A percentile compares a stretch with the other conserved stretches of the same genome.
phyloP scores from a whole-genome alignment of 208 protist genomes.

The Leishmania turanica region DNA sequence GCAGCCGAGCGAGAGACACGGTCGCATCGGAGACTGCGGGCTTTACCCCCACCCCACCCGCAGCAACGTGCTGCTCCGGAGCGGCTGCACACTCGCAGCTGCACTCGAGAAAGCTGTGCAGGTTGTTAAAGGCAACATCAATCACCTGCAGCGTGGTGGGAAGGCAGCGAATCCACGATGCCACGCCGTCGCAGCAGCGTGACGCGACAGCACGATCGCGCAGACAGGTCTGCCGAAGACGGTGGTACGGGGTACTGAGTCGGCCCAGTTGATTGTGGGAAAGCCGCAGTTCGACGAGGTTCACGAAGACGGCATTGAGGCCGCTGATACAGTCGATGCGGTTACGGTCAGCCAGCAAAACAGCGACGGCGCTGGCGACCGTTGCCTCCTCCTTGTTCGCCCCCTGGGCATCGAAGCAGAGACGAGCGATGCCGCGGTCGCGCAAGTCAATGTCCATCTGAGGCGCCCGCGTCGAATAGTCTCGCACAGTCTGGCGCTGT shows the following conservation, averaged over 20 bases:
- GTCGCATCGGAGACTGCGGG: background rate
- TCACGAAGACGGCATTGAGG: conserved; percentile 52
- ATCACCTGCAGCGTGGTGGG: conserved; percentile 65
- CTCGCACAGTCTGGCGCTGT: background rate
- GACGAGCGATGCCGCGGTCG: conserved; percentile 60
- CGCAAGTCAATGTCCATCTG: conserved; percentile 82
- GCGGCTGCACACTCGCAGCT: conserved; percentile 28
- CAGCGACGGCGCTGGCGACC: conserved; percentile 46
- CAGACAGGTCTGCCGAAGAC: conserved; percentile 1
- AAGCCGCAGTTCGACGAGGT: conserved; percentile 62
- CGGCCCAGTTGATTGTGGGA: conserved; percentile 68
- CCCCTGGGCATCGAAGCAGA: conserved; percentile 55
- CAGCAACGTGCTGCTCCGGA: background rate
- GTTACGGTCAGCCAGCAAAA: conserved; percentile 55
- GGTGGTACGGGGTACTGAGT: conserved; percentile 32
- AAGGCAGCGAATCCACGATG: conserved; percentile 63
- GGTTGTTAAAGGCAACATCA: conserved; percentile 73
- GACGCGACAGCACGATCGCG: background rate
- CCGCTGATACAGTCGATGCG: conserved; percentile 61
- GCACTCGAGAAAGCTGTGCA: conserved; percentile 60
- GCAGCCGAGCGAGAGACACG: conserved; percentile 12
- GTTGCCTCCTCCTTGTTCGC: conserved; percentile 52
- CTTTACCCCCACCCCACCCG: background rate
- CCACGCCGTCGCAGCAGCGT: conserved; percentile 41
- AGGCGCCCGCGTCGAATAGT: background rate